Evolutionary conservation across 2,329 filamentous ascomycete species (phyloP), one percentile per base, ranked within the genome.

Genomic region (Apiospora kogelbergensis): DNA sequence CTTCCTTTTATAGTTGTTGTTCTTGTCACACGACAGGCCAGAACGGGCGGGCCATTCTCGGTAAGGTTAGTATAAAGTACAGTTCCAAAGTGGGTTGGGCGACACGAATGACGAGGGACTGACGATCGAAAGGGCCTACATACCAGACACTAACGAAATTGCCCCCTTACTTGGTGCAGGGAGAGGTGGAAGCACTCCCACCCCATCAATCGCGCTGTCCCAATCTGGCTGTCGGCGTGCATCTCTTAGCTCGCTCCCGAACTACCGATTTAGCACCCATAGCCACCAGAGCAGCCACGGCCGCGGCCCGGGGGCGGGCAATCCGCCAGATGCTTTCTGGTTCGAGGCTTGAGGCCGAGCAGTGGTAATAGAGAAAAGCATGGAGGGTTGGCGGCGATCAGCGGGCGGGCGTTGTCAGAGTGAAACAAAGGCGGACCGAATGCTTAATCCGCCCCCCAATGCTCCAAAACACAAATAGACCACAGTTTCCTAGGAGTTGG

Each of bases 341-440:
- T 40, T 10, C 9, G 37, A 7, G 37, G 37, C 4, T 40, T 40
- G 2, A 40, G 37, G 37, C 37, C 40, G 13, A 42, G 13, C 40
- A 42, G 40, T 10, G 5, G 17, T 13, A 26, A 17, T 11, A 30
- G 7, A 24, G 7, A 53, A 57, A 17, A 57, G 48, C 48, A 26
- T 57, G 53, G 53, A 42, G 53, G 20, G 7, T 7, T 6, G 22
- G 46, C 53, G 53, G 37, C 53, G 53, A 60, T 60, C 53, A 33
- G 53, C 33, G 53, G 53, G 53, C n/a, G 30, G 53, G 17, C 30
- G 53, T 60, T 60, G 53, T 60, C 53, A 60, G 53, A 37, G 53
- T 60, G 53, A 60, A 60, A 60, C 53, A 60, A 33, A 5, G 53
- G 53, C 53, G 53, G 53, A 60, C 53, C 53, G 26, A 60, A 60